These are phyloP conservation scores for Balakata baccata DNA, from an alignment of 345 rosid genomes.

Conservation along the genomic window DNA sequence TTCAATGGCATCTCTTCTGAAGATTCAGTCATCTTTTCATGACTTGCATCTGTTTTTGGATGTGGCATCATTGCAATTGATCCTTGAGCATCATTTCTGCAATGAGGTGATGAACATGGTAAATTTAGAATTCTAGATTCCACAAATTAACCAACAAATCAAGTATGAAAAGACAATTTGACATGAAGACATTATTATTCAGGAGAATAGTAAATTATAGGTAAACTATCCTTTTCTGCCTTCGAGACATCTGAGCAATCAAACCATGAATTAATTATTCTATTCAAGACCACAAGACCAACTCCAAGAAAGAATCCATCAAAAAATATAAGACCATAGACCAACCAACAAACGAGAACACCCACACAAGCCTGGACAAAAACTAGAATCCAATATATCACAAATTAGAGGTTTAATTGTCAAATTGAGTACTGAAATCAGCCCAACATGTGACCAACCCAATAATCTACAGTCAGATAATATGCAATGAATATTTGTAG, in stretches of 20 bases:
- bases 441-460: neutral
- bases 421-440: neutral
- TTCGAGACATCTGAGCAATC: neutral
- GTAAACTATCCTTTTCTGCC: neutral
- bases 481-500: neutral
- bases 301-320: no score
- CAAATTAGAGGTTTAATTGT: neutral
- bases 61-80: slow-evolving; percentile 36
- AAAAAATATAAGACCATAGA: neutral
- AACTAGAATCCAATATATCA: neutral
- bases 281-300: slow-evolving; percentile 2
- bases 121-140: neutral
- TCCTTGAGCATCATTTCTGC: slow-evolving; percentile 53
- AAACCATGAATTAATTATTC: neutral
- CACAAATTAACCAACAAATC: neutral
- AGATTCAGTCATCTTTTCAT: slow-evolving; percentile 23
- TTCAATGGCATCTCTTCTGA: slow-evolving; percentile 43
- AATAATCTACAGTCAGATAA: neutral
- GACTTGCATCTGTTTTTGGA: slow-evolving; percentile 31
- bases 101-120: slow-evolving; percentile 18
- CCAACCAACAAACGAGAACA: neutral
- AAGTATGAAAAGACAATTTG: neutral
- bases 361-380: neutral
- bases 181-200: no score
- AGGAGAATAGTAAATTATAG: neutral